These are phyloP conservation scores for Rosa multiflora DNA, from an alignment of 306 rosid species.

Conservation along the genomic window DNA sequence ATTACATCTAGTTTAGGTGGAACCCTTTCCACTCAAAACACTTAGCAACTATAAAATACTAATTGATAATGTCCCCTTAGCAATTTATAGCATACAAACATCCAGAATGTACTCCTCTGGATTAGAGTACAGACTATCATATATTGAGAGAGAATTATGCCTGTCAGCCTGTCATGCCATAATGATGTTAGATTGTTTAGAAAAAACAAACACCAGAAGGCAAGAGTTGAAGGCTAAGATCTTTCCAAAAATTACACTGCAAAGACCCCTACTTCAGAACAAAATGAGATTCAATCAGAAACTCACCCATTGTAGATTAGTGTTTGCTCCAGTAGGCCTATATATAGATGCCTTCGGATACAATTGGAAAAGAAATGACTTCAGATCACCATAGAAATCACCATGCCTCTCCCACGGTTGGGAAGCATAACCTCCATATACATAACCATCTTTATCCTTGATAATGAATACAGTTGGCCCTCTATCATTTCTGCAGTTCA, in stretches of 20 bases:
- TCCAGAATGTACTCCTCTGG: not conserved
- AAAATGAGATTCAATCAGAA: not conserved
- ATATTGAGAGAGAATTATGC: too few species aligned
- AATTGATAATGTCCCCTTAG: not conserved
- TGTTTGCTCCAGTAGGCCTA: constrained; percentile 88
- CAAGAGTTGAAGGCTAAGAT: not conserved
- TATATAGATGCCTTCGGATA: constrained; percentile 72
- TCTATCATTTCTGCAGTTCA: constrained; percentile 65
- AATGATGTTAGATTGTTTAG: not conserved
- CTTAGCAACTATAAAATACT: not conserved
- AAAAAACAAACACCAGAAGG: not conserved
- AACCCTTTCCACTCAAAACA: not conserved
- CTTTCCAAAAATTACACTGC: not conserved
- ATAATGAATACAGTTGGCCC: constrained; percentile 81
- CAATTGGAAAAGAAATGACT: constrained; percentile 71
- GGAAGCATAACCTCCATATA: constrained; percentile 95
- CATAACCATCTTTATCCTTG: constrained; percentile 72
- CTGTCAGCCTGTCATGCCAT: not conserved
- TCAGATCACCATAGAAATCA: constrained; percentile 88
- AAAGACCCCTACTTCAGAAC: constrained; percentile 11
- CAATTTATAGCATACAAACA: not conserved
- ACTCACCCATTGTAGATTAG: constrained; percentile 86
- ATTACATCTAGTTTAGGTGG: not conserved
- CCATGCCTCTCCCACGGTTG: constrained; percentile 91
- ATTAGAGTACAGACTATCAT: too few species aligned